Evolutionary conservation across 768 basidiomycete species (phyloP), one percentile per base, ranked within the genome.

Genomic region (Nidularia pulvinata): DNA sequence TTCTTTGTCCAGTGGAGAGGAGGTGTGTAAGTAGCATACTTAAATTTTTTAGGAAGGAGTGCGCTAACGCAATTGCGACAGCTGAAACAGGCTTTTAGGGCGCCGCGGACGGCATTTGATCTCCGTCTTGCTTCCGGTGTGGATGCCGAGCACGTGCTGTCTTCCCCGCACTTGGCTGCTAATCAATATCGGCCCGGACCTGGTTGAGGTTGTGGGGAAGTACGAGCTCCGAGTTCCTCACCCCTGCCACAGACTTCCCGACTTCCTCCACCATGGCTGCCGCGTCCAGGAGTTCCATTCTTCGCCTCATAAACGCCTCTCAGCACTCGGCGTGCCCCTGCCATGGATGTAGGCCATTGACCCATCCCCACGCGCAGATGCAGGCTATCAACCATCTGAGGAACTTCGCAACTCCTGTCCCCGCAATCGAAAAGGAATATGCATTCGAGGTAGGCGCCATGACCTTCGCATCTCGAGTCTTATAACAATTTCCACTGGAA

Each of bases 321-420:
- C 88, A 91, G 65, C 85, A 90, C 58, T 78, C 84, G 5, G 67
- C 76, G 4, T 94, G 92, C 61, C 92, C 92, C 4, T 94, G 92
- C 63, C 91, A 94, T 72, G 82, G 87, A 39, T 81, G 82, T 59
- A 74, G 79, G 16, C 61, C 80, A 43, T 63, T 75, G 30, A 69
- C 72, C 6, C 69, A 73, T 33, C 76, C 72, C 13, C 76, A 75
- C 53, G 66, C 62, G n/a, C 73, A 76, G 49, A 60, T 76, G 0
- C 74, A 76, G 45, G 78, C 82, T 33, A 62, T 86, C 49, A 82
- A 72, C 55, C 86, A 89, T 65, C 69, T 91, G 57, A 75, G 93
- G 58, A 84, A 73, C 65, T 82, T 89, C 53, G 93, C 93, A 10
- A 89, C 89, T 0, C 93, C 93, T 35, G 84, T 91, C 5, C 79